Conservation (phyloP, 2,329 filamentous ascomycete genomes). For the Calonectria ilicicola region DNA sequence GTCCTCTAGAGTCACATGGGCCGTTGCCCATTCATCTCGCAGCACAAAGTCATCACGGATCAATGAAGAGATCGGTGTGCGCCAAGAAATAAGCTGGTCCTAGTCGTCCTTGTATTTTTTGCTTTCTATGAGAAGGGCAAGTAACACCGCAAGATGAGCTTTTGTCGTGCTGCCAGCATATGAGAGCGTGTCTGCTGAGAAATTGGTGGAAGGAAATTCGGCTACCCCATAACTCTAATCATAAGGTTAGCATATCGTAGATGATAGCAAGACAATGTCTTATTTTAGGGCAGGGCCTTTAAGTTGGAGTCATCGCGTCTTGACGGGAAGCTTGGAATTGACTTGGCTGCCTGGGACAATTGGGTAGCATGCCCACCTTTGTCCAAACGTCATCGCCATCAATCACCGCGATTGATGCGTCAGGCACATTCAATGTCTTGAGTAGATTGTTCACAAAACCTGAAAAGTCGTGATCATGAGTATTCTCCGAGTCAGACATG, state of each 20-base stretch:
- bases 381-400: slow-evolving; percentile 51
- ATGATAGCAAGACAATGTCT: too few species aligned
- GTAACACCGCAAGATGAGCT: slow-evolving; percentile 60
- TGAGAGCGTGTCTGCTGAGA: slow-evolving; percentile 61
- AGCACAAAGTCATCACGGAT: slow-evolving; percentile 62
- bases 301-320: too few species aligned
- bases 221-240: slow-evolving; percentile 56
- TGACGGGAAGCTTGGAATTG: neutral
- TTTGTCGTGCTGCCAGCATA: slow-evolving; percentile 66
- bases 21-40: slow-evolving; percentile 54
- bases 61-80: slow-evolving; percentile 55
- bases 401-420: slow-evolving; percentile 55
- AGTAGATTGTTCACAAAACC: neutral
- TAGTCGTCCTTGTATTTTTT: slow-evolving; percentile 53
- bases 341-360: neutral
- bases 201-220: slow-evolving; percentile 47
- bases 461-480: neutral
- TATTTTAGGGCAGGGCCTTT: too few species aligned
- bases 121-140: slow-evolving; percentile 60
- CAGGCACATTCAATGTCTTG: slow-evolving; percentile 52
- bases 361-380: slow-evolving; percentile 38
- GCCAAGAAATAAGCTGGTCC: slow-evolving; percentile 47
- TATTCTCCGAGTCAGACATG: neutral
- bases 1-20: slow-evolving; percentile 62
- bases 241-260: neutral